Conservation (phyloP, 164 flowering plant genomes). For the Aristolochia contorta region DNA sequence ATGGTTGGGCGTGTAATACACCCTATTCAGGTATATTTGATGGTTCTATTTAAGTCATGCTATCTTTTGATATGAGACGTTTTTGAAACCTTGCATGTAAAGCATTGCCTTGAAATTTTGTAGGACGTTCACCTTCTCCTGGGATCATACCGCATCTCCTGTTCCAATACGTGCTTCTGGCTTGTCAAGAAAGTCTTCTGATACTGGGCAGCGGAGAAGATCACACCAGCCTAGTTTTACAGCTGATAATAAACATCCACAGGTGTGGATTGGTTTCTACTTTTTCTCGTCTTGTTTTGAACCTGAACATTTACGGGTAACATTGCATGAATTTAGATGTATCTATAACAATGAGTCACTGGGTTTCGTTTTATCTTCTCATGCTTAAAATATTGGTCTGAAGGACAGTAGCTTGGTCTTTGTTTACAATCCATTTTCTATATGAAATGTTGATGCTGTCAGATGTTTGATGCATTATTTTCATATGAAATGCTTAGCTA, state of each 20-base stretch:
- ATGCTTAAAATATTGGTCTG: no score
- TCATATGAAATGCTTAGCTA: no score
- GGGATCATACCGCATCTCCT: slow-evolving; percentile 90
- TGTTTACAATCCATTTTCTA: slow-evolving; percentile 6
- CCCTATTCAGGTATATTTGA: slow-evolving; percentile 25
- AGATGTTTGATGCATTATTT: no score
- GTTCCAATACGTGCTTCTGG: slow-evolving; percentile 90
- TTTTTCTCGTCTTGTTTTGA: no score
- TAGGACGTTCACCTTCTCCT: slow-evolving; percentile 45
- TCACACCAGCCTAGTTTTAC: slow-evolving; percentile 38
- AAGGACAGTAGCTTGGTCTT: no score
- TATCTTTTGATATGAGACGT: no score
- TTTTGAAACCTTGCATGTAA: neutral
- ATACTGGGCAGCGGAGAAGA: slow-evolving; percentile 34
- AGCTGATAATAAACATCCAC: slow-evolving; percentile 7
- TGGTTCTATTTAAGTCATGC: no score
- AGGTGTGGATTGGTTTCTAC: slow-evolving; percentile 1
- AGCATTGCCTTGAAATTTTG: neutral
- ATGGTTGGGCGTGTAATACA: slow-evolving; percentile 65
- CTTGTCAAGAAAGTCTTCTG: slow-evolving; percentile 48
- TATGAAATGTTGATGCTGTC: neutral
- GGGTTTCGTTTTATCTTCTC: no score
- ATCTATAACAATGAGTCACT: no score
- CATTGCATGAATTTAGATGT: no score
- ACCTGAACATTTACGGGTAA: no score